Percentiles rank a stretch among this genome's conserved stretches.
Evolutionary conservation across 2,329 filamentous ascomycete species (phyloP).

Genomic region (Alternaria atra): DNA sequence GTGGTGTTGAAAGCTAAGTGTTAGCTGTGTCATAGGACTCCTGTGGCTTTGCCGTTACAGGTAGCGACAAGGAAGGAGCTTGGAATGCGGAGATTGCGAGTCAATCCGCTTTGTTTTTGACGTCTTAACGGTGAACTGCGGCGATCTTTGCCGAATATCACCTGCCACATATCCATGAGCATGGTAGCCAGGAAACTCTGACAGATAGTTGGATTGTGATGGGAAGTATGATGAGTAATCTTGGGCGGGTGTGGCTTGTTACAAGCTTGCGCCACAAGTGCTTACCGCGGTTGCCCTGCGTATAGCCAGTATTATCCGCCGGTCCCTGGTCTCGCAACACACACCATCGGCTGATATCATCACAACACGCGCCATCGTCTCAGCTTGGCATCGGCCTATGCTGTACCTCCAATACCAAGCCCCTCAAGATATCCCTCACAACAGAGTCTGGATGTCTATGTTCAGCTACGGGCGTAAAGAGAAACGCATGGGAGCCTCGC

Average conservation of each 20-base stretch:
- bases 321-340: not conserved
- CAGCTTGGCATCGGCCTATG: not conserved
- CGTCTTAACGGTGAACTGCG: slow-evolving; percentile 1
- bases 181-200: not conserved
- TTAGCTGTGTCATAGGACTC: not conserved
- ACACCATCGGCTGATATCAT: not conserved
- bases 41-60: not conserved
- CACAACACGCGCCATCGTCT: not conserved
- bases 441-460: not conserved
- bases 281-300: not conserved
- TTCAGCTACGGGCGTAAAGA: not conserved
- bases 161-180: not conserved
- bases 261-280: not conserved
- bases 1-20: slow-evolving; percentile 2
- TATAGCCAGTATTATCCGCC: not conserved
- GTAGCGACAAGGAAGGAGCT: not conserved
- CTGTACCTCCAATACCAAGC: not conserved
- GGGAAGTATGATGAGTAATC: not conserved
- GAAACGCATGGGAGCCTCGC: slow-evolving; percentile 4
- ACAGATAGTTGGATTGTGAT: not conserved
- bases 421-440: not conserved
- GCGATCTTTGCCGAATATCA: not conserved
- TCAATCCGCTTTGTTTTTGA: not conserved
- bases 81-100: slow-evolving; percentile 2
- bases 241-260: not conserved